Percentiles rank a stretch among this genome's conserved stretches.
phyloP scores from a whole-genome alignment of 2,329 filamentous ascomycete species.

The Microsporum audouinii region DNA sequence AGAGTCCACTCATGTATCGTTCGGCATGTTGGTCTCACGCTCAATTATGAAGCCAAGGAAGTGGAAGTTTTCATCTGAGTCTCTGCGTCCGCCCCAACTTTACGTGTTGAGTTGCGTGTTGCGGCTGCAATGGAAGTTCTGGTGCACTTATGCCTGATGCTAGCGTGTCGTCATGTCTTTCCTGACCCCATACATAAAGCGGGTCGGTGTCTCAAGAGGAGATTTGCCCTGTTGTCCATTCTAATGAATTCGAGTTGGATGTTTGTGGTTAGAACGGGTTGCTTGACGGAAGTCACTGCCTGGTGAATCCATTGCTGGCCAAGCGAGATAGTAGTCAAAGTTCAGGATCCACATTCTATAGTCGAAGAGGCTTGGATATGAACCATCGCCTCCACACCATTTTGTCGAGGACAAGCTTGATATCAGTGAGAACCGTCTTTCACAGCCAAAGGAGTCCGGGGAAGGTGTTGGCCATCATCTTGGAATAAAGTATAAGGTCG shows the following conservation, averaged over 20 bases:
- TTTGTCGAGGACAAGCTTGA: conserved; percentile 43
- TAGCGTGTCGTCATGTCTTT: not conserved
- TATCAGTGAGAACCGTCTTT: conserved; percentile 28
- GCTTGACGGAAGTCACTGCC: conserved; percentile 35
- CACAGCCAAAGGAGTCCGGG: too few relatives aligned
- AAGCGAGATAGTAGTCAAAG: conserved; percentile 38
- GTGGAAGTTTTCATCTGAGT: too few relatives aligned
- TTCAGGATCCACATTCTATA: conserved; percentile 39
- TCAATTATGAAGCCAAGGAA: too few relatives aligned
- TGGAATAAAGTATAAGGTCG: too few relatives aligned
- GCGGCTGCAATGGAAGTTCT: not conserved
- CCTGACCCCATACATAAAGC: conserved; percentile 6
- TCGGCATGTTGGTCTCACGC: too few relatives aligned
- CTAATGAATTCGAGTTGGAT: conserved; percentile 20
- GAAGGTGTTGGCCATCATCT: too few relatives aligned
- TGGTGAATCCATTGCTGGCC: conserved; percentile 31
- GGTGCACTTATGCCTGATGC: not conserved
- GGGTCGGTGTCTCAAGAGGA: not conserved
- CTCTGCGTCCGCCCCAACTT: too few relatives aligned
- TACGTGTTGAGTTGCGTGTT: not conserved
- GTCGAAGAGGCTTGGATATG: conserved; percentile 19
- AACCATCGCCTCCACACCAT: not conserved
- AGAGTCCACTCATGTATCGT: too few relatives aligned
- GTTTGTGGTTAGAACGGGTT: conserved; percentile 44
- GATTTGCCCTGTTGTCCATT: conserved; percentile 8